These are phyloP conservation scores for Didymella sp. DNA, from an alignment of 2,329 filamentous ascomycete species.

Conservation along the genomic window DNA sequence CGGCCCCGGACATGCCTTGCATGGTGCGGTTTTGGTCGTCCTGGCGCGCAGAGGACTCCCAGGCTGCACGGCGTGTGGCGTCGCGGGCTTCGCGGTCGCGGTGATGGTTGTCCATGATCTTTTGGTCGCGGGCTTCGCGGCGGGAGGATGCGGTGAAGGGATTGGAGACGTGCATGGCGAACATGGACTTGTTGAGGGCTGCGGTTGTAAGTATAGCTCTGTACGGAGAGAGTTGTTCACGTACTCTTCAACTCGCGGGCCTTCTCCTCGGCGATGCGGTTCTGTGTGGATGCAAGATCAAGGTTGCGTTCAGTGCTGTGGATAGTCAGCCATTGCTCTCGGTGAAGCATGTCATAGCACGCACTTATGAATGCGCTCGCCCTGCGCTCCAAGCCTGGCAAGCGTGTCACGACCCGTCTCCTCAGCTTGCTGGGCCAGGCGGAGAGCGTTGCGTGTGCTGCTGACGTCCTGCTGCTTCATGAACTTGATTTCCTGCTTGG, in stretches of 20 bases:
- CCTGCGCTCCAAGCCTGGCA: slow-evolving; percentile 42
- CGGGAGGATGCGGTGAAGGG: slow-evolving; percentile 68
- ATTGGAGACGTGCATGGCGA: slow-evolving; percentile 73
- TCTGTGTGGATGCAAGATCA: slow-evolving; percentile 79
- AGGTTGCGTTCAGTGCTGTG: slow-evolving; percentile 71
- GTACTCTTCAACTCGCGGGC: slow-evolving; percentile 77
- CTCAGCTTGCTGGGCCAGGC: slow-evolving; percentile 70
- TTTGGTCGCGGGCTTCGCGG: slow-evolving; percentile 63
- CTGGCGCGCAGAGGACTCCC: slow-evolving; percentile 40
- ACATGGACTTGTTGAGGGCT: slow-evolving; percentile 85
- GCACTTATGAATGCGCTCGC: slow-evolving; percentile 47
- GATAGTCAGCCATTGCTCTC: slow-evolving; percentile 43
- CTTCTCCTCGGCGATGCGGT: slow-evolving; percentile 78
- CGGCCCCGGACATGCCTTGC: slow-evolving; percentile 19
- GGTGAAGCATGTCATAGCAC: background rate
- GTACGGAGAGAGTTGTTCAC: background rate
- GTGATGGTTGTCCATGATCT: slow-evolving; percentile 67
- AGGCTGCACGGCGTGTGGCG: slow-evolving; percentile 61
- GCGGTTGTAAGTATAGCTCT: background rate
- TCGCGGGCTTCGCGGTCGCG: slow-evolving; percentile 64
- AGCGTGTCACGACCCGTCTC: slow-evolving; percentile 66
- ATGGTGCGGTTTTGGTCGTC: slow-evolving; percentile 31
- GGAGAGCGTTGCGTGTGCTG: slow-evolving; percentile 70
- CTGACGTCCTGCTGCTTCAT: slow-evolving; percentile 76
- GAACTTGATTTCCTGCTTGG: slow-evolving; percentile 76